Conservation (phyloP, 257 asterid species). For the Capsicum baccatum region DNA sequence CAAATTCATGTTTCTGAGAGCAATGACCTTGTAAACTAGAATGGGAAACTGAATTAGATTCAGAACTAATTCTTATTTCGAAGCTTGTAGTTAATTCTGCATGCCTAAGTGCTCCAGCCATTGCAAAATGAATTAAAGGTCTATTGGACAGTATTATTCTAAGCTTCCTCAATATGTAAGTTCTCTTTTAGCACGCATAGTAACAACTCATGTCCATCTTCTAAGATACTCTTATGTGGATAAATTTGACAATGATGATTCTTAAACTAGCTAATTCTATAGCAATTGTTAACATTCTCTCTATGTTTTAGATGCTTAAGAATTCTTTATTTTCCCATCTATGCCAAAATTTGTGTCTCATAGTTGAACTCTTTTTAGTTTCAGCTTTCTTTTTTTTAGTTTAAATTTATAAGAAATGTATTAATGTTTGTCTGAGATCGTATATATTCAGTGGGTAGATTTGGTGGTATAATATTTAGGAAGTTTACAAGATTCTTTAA, state of each 20-base stretch:
- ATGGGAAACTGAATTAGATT: slow-evolving; percentile 45
- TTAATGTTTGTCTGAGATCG: too few relatives aligned
- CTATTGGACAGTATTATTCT: slow-evolving; percentile 44
- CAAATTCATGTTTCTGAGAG: slow-evolving; percentile 66
- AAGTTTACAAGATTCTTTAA: too few relatives aligned
- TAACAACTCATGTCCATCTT: background rate
- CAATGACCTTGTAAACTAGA: slow-evolving; percentile 50
- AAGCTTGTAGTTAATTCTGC: slow-evolving; percentile 77
- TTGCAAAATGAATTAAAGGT: slow-evolving; percentile 59
- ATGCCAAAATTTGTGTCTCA: too few relatives aligned
- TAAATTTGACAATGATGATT: background rate
- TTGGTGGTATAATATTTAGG: too few relatives aligned
- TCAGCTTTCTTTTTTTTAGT: too few relatives aligned
- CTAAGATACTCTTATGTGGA: background rate
- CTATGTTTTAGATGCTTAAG: too few relatives aligned
- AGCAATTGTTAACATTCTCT: background rate
- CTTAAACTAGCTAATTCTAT: slow-evolving; percentile 5
- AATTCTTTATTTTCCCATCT: too few relatives aligned
- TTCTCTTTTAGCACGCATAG: slow-evolving; percentile 4
- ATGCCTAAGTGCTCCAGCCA: slow-evolving; percentile 70
- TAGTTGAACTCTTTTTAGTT: too few relatives aligned
- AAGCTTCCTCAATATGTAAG: slow-evolving; percentile 77
- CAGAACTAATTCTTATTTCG: slow-evolving; percentile 74
- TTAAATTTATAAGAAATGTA: too few relatives aligned
- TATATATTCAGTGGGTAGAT: too few relatives aligned